Evolutionary conservation across 352 stramenopile species (phyloP).

Genomic region (Globisporangium cederbergense): DNA sequence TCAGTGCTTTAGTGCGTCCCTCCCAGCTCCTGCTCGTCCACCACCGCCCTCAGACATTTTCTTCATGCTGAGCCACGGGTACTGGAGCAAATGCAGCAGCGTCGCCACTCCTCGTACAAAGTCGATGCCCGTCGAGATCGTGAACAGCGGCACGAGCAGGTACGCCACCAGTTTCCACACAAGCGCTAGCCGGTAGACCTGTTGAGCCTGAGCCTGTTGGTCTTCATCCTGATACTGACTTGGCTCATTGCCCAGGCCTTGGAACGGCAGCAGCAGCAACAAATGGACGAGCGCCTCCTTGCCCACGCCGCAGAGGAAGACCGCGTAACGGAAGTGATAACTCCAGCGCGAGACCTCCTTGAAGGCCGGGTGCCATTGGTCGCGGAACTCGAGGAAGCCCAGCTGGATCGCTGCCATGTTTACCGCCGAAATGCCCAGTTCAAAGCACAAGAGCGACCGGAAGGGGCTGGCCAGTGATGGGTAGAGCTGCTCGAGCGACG

Average conservation of each 20-base stretch:
- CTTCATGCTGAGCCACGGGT: constrained; percentile 22
- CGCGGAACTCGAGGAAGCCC: constrained; percentile 56
- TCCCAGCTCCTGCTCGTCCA: neutral
- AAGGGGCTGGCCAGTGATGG: constrained; percentile 37
- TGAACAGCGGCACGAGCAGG: constrained; percentile 55
- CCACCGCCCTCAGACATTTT: neutral
- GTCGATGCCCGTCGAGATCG: constrained; percentile 52
- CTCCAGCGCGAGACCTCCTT: constrained; percentile 58
- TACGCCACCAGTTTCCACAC: constrained; percentile 35
- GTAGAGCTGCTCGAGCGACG: constrained; percentile 52
- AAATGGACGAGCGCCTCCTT: constrained; percentile 61
- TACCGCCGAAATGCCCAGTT: constrained; percentile 50
- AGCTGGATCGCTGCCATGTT: constrained; percentile 51
- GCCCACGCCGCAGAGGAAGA: constrained; percentile 49
- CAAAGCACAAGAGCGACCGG: constrained; percentile 44
- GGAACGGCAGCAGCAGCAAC: constrained; percentile 57
- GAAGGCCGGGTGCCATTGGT: constrained; percentile 61
- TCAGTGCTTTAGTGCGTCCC: neutral
- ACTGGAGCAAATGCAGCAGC: constrained; percentile 51
- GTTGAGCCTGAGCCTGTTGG: neutral
- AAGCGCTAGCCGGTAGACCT: neutral
- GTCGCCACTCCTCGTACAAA: constrained; percentile 49
- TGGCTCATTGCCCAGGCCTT: neutral
- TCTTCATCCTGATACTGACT: neutral
- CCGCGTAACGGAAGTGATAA: constrained; percentile 35